A percentile compares a stretch with the other conserved stretches of the same genome.
Evolutionary conservation across 495 filamentous ascomycete genomes (phyloP).

Genomic region (Stereocaulon alpinum): DNA sequence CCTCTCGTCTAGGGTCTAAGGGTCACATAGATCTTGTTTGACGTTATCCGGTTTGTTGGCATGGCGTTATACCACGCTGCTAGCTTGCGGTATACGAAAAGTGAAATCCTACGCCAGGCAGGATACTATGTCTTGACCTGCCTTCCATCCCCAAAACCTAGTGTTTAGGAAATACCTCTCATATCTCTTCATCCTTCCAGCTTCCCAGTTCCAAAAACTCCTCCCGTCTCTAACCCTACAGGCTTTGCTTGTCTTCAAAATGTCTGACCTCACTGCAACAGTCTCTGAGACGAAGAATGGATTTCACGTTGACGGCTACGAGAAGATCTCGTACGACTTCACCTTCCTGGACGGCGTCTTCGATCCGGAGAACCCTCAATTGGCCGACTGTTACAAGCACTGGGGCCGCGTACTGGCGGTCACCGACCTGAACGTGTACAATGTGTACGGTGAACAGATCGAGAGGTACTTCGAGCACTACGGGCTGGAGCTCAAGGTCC

Average conservation of each 20-base stretch:
- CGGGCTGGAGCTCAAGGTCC: slow-evolving; percentile 43
- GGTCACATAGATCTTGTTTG: not conserved
- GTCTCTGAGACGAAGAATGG: slow-evolving; percentile 44
- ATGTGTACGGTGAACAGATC: slow-evolving; percentile 48
- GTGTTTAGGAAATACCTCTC: not conserved
- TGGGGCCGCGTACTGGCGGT: slow-evolving; percentile 50
- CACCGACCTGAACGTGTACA: slow-evolving; percentile 51
- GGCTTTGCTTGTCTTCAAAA: slow-evolving; percentile 23
- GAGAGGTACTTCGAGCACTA: slow-evolving; percentile 47
- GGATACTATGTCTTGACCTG: not conserved
- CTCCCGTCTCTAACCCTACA: too few species aligned
- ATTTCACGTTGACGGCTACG: slow-evolving; percentile 53
- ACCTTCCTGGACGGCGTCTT: slow-evolving; percentile 56
- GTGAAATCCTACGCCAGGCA: slow-evolving; percentile 4
- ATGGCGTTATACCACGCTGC: not conserved
- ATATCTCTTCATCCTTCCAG: too few species aligned
- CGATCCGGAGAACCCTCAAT: slow-evolving; percentile 37
- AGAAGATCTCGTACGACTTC: slow-evolving; percentile 60
- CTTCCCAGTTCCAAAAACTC: not conserved
- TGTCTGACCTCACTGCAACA: slow-evolving; percentile 52
- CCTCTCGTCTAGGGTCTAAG: not conserved
- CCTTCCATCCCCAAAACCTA: not conserved
- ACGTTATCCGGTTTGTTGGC: slow-evolving; percentile 6
- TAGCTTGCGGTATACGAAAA: not conserved
- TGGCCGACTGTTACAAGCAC: slow-evolving; percentile 46